Conservation (phyloP, 345 rosid genomes). For the Citrus reticulata region DNA sequence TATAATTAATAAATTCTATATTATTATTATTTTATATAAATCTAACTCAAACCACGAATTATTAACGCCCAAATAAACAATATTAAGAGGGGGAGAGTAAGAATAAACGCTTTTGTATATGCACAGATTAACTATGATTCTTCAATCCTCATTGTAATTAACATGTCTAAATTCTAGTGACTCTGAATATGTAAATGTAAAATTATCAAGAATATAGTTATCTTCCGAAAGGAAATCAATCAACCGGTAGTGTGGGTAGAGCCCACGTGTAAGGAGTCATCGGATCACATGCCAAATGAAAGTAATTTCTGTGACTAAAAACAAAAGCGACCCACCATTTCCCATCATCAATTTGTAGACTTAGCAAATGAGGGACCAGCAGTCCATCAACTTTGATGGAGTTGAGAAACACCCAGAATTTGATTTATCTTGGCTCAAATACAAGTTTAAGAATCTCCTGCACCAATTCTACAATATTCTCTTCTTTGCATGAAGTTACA, state of each 20-base stretch:
- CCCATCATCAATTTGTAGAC: too few species aligned
- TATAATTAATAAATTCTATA: too few species aligned
- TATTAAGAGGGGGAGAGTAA: too few species aligned
- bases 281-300: background rate
- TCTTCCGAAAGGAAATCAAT: background rate
- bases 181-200: too few species aligned
- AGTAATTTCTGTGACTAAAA: background rate
- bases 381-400: background rate
- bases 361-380: background rate
- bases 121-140: too few species aligned
- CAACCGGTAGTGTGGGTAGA: background rate
- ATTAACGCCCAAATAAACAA: too few species aligned
- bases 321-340: background rate
- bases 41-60: too few species aligned
- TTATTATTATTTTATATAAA: too few species aligned
- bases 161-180: too few species aligned
- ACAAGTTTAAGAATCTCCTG: slow-evolving; percentile 59
- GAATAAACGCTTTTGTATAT: too few species aligned
- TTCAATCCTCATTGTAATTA: too few species aligned
- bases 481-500: slow-evolving; percentile 56
- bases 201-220: background rate
- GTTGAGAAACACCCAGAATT: slow-evolving; percentile 3
- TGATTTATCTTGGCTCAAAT: slow-evolving; percentile 27
- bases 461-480: slow-evolving; percentile 45
- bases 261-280: background rate